phyloP scores from a whole-genome alignment of 2,329 filamentous ascomycete species.

The Ophiostoma ips region DNA sequence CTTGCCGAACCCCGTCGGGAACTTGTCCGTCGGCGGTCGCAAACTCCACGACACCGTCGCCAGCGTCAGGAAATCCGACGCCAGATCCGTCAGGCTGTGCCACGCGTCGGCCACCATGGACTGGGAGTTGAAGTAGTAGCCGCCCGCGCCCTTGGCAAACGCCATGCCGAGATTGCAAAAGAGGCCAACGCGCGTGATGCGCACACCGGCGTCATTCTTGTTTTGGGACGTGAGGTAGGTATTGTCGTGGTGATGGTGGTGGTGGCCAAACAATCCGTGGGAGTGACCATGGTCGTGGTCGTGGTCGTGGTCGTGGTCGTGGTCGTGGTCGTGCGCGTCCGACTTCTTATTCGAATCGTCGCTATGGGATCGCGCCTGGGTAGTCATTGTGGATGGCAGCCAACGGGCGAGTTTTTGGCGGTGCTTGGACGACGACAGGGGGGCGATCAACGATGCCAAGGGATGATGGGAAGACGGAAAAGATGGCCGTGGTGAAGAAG shows the following conservation, averaged over 20 bases:
- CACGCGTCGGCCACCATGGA: conserved; percentile 87
- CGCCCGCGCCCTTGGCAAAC: conserved; percentile 79
- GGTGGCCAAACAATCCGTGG: conserved; percentile 41
- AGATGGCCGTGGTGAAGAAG: not conserved
- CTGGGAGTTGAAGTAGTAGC: conserved; percentile 90
- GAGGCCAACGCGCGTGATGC: conserved; percentile 80
- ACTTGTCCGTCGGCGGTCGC: conserved; percentile 66
- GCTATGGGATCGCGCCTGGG: conserved; percentile 14
- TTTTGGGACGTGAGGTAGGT: conserved; percentile 67
- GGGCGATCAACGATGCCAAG: not conserved
- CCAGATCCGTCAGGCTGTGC: conserved; percentile 88
- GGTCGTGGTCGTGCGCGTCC: conserved; percentile 29
- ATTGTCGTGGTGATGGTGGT: conserved; percentile 76
- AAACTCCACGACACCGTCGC: conserved; percentile 90
- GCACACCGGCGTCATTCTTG: conserved; percentile 83
- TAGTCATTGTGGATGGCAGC: conserved; percentile 17
- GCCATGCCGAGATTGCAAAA: conserved; percentile 91
- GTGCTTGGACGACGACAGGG: conserved; percentile 11
- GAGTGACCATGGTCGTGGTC: conserved; percentile 42
- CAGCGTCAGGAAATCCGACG: conserved; percentile 87
- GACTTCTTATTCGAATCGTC: conserved; percentile 38
- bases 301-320: not conserved
- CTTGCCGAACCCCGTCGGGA: conserved; percentile 90
- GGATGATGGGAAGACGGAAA: conserved; percentile 2
- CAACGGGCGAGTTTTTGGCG: conserved; percentile 12